Evolutionary conservation across 108 stramenopile species (phyloP).

Genomic region (Cyclotella atomus): DNA sequence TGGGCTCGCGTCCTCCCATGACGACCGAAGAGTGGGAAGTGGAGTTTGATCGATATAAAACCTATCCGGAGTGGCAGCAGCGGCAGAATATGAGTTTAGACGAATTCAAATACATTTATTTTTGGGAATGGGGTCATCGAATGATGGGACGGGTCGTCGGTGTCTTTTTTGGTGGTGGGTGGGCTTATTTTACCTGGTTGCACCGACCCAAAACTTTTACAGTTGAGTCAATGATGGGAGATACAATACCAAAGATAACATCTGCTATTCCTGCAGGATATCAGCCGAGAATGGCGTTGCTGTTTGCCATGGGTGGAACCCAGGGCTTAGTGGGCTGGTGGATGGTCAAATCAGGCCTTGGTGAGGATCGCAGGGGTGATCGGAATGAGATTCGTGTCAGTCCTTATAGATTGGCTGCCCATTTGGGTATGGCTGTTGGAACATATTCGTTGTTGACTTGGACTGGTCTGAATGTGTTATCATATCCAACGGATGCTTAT

Average conservation of each 20-base stretch:
- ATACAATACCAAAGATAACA: too few relatives aligned
- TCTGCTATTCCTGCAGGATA: slow-evolving; percentile 85
- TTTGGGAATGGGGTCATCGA: slow-evolving; percentile 98
- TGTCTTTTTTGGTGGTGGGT: slow-evolving; percentile 84
- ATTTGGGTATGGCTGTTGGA: slow-evolving; percentile 94
- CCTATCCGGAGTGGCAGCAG: slow-evolving; percentile 96
- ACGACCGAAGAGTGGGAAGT: slow-evolving; percentile 87
- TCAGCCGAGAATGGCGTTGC: slow-evolving; percentile 75
- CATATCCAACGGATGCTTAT: slow-evolving; percentile 59
- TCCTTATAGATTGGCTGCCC: slow-evolving; percentile 95
- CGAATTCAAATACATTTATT: slow-evolving; percentile 99
- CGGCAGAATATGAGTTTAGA: slow-evolving; percentile 94
- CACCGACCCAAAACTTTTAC: slow-evolving; percentile 27
- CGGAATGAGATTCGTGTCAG: slow-evolving; percentile 93
- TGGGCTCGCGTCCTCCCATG: slow-evolving; percentile 86
- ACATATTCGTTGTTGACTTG: slow-evolving; percentile 93
- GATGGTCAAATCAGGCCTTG: slow-evolving; percentile 99
- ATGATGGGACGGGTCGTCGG: slow-evolving; percentile 97
- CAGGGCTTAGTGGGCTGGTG: slow-evolving; percentile 99
- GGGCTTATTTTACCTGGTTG: slow-evolving; percentile 88
- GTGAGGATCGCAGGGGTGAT: slow-evolving; percentile 88
- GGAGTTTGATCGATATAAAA: slow-evolving; percentile 97
- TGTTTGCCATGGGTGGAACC: slow-evolving; percentile 95
- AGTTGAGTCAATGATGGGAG: not conserved
- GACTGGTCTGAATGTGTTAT: slow-evolving; percentile 91